Evolutionary conservation across 805 yeast species (phyloP), one percentile per base, ranked within the genome.

Genomic region (Hanseniaspora clermontiae): DNA sequence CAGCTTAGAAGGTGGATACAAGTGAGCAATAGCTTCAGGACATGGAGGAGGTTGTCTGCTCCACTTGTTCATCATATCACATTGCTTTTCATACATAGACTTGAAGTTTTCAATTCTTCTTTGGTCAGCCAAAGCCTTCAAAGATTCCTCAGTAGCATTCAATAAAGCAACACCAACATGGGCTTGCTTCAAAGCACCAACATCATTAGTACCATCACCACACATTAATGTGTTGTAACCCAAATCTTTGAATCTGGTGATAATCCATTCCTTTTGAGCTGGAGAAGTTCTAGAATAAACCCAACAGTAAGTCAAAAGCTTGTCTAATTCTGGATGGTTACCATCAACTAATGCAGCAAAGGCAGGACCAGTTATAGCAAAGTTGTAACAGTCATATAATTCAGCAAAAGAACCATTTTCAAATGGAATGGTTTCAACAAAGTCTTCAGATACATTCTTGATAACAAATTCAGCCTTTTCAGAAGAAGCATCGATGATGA

Each of bases 151-250:
- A 57, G 98, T 90, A 72, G 97, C 98, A 66, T 93, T 93, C 68
- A 93, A 77, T 63, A 93, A 75, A n/a, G 98, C 98, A 68, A 93
- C 87, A 75, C 98, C 98, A 66, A 93, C 84, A 66, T 93, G 95
- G 1, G 98, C 97, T 74, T 93, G 97, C 70, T 93, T 93, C 72
- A 93, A 79, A 55, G 98, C 98, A 71, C 98, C 98, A 51, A 93
- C 98, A 75, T 93, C 98, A 68, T 93, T 93, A n/a, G 98, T 93
- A 72, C 98, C 98, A 72, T 93, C 98, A 76, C 98, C 98, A 72
- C 98, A 93, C 98, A 93, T 93, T 64, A 93, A 77, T 27, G 97
- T 93, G 66, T 81, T 84, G 72, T 91, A 93, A 29, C 96, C 96
- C 68, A 87, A 77, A 60, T 81, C 83, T 70, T 91, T 93, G 68